Evolutionary conservation across 176 grass and related monocot species (phyloP).

Genomic region (Rhynchospora breviuscula): DNA sequence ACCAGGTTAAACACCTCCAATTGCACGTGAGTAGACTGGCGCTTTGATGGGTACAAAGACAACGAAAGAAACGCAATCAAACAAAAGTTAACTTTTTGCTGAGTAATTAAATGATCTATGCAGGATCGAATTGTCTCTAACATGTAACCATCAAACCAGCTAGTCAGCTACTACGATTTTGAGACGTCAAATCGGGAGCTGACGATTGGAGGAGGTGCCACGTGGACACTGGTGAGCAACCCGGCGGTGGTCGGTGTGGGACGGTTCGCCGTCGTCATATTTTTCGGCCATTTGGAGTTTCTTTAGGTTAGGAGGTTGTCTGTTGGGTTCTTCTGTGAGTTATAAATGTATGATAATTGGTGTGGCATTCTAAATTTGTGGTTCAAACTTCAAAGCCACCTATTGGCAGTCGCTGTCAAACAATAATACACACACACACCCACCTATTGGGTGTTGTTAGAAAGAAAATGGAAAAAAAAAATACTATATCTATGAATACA

Average conservation of each 20-base stretch:
- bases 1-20: not conserved
- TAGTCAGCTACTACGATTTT: not conserved
- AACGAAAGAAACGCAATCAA: slow-evolving; percentile 8
- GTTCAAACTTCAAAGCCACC: no score
- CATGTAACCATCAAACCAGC: slow-evolving; percentile 13
- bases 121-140: not conserved
- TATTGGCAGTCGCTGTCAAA: no score
- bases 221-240: not conserved
- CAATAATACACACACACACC: no score
- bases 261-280: not conserved
- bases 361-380: not conserved
- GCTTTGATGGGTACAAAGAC: not conserved
- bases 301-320: not conserved
- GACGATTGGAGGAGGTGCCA: not conserved
- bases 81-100: slow-evolving; percentile 22
- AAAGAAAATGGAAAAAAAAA: no score
- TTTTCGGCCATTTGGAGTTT: not conserved
- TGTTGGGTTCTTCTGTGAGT: not conserved
- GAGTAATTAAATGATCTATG: not conserved
- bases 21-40: not conserved
- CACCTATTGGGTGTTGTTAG: no score
- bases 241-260: slow-evolving; percentile 12
- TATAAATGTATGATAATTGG: not conserved
- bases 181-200: slow-evolving; percentile 2
- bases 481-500: no score